phyloP scores from a whole-genome alignment of 2,329 filamentous ascomycete genomes.

The Capronia americana region DNA sequence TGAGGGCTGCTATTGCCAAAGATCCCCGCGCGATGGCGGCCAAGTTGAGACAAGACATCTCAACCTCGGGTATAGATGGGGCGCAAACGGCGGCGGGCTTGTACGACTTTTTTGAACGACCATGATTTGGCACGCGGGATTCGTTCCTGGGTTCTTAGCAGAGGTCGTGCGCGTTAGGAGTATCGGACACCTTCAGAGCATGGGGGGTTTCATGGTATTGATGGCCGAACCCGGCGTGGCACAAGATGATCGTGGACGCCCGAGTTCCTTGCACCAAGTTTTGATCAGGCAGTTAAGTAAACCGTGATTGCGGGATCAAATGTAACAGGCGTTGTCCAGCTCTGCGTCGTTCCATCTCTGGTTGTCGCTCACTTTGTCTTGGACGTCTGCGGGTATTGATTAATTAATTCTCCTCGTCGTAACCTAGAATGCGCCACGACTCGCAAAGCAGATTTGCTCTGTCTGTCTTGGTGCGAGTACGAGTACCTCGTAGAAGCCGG shows the following conservation, averaged over 20 bases:
- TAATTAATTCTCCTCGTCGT: too few relatives aligned
- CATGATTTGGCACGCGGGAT: background rate
- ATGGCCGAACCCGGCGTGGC: too few relatives aligned
- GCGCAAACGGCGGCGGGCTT: constrained; percentile 1
- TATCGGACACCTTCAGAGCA: background rate
- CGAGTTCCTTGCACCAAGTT: background rate
- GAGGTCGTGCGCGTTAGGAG: too few relatives aligned
- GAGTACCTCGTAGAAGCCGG: too few relatives aligned
- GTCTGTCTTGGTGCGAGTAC: too few relatives aligned
- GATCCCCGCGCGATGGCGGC: background rate
- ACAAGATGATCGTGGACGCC: too few relatives aligned
- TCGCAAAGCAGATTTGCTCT: too few relatives aligned
- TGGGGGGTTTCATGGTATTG: too few relatives aligned
- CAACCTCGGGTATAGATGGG: background rate
- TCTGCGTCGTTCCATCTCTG: background rate
- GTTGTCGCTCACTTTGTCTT: background rate
- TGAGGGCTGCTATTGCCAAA: constrained; percentile 2
- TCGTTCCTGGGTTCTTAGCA: background rate
- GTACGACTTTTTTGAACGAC: constrained; percentile 7
- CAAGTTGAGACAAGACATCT: background rate
- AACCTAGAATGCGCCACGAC: background rate
- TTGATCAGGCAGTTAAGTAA: background rate
- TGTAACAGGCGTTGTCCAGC: background rate
- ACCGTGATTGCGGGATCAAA: background rate
- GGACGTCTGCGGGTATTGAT: background rate